Evolutionary conservation across 257 asterid species (phyloP).

Genomic region (Solanum gandarillasii): DNA sequence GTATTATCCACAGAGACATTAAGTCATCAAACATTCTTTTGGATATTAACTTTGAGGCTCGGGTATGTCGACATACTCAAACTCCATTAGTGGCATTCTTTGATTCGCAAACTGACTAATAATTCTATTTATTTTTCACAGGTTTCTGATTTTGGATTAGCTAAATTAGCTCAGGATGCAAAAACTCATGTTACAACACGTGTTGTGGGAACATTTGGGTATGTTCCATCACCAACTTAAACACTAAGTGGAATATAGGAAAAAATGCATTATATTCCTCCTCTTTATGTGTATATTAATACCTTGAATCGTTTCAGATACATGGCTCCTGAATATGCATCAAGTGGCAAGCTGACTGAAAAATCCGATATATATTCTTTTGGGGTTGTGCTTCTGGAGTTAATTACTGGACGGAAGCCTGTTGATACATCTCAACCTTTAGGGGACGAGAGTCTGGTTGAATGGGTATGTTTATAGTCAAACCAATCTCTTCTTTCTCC

Average conservation of each 20-base stretch:
- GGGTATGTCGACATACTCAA: slow-evolving; percentile 33
- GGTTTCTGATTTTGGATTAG: slow-evolving; percentile 96
- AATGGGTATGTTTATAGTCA: slow-evolving; percentile 60
- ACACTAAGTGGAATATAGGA: neutral
- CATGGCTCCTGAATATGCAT: slow-evolving; percentile 98
- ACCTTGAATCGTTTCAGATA: slow-evolving; percentile 34
- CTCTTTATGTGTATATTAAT: neutral
- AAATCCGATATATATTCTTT: slow-evolving; percentile 79
- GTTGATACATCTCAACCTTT: slow-evolving; percentile 84
- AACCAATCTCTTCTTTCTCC: neutral
- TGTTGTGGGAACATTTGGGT: slow-evolving; percentile 97
- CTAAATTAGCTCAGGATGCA: slow-evolving; percentile 76
- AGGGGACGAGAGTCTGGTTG: slow-evolving; percentile 92
- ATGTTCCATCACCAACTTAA: slow-evolving; percentile 2
- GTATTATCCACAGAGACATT: slow-evolving; percentile 89
- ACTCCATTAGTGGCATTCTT: neutral
- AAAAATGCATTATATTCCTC: neutral
- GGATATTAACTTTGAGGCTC: slow-evolving; percentile 77
- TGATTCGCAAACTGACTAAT: neutral
- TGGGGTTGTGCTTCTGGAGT: slow-evolving; percentile 89
- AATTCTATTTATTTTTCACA: slow-evolving; percentile 16
- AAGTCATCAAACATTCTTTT: slow-evolving; percentile 93
- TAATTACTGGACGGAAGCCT: slow-evolving; percentile 84
- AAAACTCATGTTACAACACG: slow-evolving; percentile 81
- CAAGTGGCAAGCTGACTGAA: slow-evolving; percentile 86